A percentile compares a stretch with the other conserved stretches of the same genome.
These are phyloP conservation scores for Acanthamoeba divionensis DNA, from an alignment of 208 protist genomes.

Conservation along the genomic window DNA sequence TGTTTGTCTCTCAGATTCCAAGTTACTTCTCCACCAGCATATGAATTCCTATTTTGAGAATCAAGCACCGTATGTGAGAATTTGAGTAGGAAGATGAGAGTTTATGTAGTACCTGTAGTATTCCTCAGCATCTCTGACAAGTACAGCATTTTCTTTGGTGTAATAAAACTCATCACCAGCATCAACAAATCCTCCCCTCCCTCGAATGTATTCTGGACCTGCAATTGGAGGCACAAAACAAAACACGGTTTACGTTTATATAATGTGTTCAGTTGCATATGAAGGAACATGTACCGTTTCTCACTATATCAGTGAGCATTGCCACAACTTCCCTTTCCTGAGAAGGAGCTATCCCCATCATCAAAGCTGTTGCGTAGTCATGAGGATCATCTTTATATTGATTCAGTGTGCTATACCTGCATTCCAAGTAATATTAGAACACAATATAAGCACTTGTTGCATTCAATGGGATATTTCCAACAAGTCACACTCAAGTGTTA, in stretches of 20 bases:
- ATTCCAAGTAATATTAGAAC: background rate
- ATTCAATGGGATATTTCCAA: background rate
- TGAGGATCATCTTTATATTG: conserved; percentile 5
- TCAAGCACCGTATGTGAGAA: too few relatives aligned
- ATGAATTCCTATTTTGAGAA: background rate
- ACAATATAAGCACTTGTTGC: too few relatives aligned
- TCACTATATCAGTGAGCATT: background rate
- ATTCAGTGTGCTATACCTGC: conserved; percentile 9
- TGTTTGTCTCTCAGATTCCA: conserved; percentile 37
- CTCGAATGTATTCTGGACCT: background rate
- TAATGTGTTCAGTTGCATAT: too few relatives aligned
- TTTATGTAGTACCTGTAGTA: conserved; percentile 14
- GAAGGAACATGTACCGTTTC: background rate
- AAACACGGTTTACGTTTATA: too few relatives aligned
- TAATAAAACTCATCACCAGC: background rate
- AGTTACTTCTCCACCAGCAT: conserved; percentile 12
- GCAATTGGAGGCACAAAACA: too few relatives aligned
- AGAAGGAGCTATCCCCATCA: background rate
- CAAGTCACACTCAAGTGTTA: background rate
- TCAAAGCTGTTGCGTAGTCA: conserved; percentile 17
- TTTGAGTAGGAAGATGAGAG: too few relatives aligned
- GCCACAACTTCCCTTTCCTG: background rate
- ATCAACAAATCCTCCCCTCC: background rate
- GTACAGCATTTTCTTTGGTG: conserved; percentile 7
- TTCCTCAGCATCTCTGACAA: conserved; percentile 28